Percentiles rank a stretch among this genome's conserved stretches.
Conservation (phyloP, 2,329 filamentous ascomycete genomes). For the Orbilia oligospora region DNA sequence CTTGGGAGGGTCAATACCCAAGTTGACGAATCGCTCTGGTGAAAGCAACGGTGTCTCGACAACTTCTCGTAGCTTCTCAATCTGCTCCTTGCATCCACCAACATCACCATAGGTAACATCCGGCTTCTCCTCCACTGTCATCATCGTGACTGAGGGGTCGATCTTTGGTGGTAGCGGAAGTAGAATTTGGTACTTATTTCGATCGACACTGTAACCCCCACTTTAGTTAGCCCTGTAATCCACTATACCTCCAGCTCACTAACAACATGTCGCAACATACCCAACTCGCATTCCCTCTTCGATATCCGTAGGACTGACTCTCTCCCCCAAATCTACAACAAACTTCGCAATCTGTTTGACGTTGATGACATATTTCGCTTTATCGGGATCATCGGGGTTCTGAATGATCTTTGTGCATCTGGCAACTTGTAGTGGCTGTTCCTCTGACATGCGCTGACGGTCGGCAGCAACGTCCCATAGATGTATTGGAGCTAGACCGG, state of each 20-base stretch:
- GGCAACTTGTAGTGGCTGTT: conserved; percentile 96
- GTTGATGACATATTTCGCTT: conserved; percentile 99
- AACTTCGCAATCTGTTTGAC: conserved; percentile 99
- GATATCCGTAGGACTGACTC: conserved; percentile 97
- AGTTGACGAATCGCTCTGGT: conserved; percentile 95
- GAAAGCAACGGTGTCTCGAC: conserved; percentile 98
- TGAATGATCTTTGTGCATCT: conserved; percentile 99
- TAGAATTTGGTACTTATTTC: conserved; percentile 99
- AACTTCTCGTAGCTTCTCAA: conserved; percentile 98
- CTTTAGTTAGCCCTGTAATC: conserved; percentile 63
- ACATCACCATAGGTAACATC: conserved; percentile 99
- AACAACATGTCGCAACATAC: conserved; percentile 67
- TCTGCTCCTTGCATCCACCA: conserved; percentile 98
- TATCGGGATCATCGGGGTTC: conserved; percentile 93
- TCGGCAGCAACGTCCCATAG: conserved; percentile 99
- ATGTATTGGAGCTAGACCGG: conserved; percentile 96
- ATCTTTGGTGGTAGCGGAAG: conserved; percentile 97
- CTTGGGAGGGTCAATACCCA: conserved; percentile 99
- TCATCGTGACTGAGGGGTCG: conserved; percentile 99
- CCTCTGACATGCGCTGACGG: conserved; percentile 97
- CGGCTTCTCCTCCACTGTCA: conserved; percentile 99
- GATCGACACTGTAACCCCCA: conserved; percentile 77
- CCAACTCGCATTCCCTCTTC: conserved; percentile 99
- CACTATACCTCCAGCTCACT: not conserved
- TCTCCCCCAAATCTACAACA: conserved; percentile 95